Evolutionary conservation across 148 eudicot species (phyloP).

Genomic region (Pouteria glomerata): DNA sequence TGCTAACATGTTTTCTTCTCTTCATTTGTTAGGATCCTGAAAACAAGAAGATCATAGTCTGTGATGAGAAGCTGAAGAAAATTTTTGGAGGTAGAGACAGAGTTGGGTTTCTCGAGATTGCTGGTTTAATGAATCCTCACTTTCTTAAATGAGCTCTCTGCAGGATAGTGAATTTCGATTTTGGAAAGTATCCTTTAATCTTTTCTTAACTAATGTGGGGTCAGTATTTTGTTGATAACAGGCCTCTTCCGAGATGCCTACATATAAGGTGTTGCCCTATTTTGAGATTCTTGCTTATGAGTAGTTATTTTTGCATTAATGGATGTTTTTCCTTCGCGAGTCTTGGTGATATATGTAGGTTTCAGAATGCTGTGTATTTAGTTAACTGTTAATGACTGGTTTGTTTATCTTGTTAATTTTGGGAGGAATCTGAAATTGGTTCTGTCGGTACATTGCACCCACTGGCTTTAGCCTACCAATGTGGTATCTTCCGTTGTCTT

Average conservation of each 20-base stretch:
- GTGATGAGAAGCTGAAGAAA: conserved; percentile 86
- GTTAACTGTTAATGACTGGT: neutral
- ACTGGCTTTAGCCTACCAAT: too few species aligned
- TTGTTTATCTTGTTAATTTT: neutral
- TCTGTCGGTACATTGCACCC: too few species aligned
- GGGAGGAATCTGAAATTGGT: too few species aligned
- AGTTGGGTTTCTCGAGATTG: conserved; percentile 77
- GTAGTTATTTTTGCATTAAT: neutral
- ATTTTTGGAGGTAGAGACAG: conserved; percentile 70
- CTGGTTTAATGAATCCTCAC: conserved; percentile 71
- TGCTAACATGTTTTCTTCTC: neutral
- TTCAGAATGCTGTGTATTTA: neutral
- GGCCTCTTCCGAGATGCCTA: neutral
- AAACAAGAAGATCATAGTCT: conserved; percentile 68
- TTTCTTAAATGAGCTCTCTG: conserved; percentile 39
- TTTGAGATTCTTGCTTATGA: neutral
- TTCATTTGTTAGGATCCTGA: conserved; percentile 53
- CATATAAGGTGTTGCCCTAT: neutral
- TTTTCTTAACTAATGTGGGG: neutral
- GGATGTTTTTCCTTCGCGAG: neutral
- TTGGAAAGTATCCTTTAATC: neutral
- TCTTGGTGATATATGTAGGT: neutral
- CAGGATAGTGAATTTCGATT: neutral
- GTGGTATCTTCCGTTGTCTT: too few species aligned
- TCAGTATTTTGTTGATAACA: neutral